A percentile compares a stretch with the other conserved stretches of the same genome.
Evolutionary conservation across 2,329 filamentous ascomycete genomes (phyloP).

Genomic region (Microdochium paspali): DNA sequence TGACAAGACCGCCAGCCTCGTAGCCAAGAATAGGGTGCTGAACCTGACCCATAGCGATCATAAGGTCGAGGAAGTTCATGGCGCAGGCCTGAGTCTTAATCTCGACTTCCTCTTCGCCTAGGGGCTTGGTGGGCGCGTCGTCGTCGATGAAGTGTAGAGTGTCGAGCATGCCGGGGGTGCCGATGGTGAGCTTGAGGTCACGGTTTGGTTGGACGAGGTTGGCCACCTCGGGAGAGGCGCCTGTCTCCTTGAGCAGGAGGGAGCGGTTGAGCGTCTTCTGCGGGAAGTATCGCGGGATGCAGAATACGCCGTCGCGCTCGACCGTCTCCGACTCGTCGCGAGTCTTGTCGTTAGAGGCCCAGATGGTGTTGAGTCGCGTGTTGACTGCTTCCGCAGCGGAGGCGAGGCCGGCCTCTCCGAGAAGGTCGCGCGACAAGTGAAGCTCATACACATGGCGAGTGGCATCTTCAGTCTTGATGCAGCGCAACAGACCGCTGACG

Average conservation of each 20-base stretch:
- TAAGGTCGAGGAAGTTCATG: background rate
- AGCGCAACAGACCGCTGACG: background rate
- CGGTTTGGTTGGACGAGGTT: background rate
- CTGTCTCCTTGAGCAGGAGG: conserved; percentile 1
- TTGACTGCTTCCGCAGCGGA: background rate
- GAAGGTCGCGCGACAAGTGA: background rate
- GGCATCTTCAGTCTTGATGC: background rate
- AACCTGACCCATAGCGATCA: background rate
- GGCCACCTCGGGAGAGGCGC: background rate
- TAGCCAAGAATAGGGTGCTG: conserved; percentile 1
- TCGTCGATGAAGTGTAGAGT: background rate
- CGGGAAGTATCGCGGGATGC: background rate
- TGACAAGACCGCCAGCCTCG: conserved; percentile 7
- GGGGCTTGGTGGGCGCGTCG: background rate
- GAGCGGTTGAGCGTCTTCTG: background rate
- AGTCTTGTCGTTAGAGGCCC: background rate
- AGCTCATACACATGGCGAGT: background rate
- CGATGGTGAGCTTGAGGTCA: background rate
- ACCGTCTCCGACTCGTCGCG: background rate
- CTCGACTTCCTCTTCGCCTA: background rate
- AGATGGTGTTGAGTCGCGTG: background rate
- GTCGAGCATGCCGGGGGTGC: background rate
- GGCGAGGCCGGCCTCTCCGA: background rate
- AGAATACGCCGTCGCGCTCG: background rate
- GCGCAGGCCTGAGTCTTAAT: background rate